Evolutionary conservation across 306 rosid genomes (phyloP).

Genomic region (Luffa acutangula): DNA sequence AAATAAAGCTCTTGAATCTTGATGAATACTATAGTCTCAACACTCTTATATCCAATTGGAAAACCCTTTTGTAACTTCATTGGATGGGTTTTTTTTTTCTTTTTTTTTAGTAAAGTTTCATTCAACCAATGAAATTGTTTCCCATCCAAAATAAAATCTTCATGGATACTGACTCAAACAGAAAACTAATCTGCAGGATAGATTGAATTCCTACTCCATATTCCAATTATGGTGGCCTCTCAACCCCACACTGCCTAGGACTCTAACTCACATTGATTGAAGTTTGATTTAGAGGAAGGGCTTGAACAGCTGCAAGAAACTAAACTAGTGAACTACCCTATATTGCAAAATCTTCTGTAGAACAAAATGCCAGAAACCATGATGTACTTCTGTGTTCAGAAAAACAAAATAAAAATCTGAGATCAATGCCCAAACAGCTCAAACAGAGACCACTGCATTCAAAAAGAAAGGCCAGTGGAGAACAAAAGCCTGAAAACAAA

Average conservation of each 20-base stretch:
- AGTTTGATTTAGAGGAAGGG: not conserved
- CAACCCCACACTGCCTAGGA: not conserved
- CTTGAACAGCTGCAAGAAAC: not conserved
- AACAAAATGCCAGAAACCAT: not conserved
- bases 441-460: not conserved
- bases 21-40: not conserved
- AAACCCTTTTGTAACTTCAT: too few relatives aligned
- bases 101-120: too few relatives aligned
- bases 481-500: not conserved
- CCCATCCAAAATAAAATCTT: too few relatives aligned
- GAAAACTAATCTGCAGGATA: not conserved
- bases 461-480: not conserved
- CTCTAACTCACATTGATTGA: not conserved
- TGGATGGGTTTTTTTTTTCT: too few relatives aligned
- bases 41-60: too few relatives aligned
- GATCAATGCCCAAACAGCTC: not conserved
- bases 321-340: not conserved
- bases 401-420: not conserved
- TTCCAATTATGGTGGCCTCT: not conserved
- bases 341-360: not conserved
- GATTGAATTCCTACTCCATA: not conserved
- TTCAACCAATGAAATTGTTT: too few relatives aligned
- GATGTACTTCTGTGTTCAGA: not conserved
- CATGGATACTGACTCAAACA: not conserved
- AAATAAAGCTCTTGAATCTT: not conserved